Percentiles rank a stretch among this genome's conserved stretches.
Evolutionary conservation across 176 grass and related monocot species (phyloP).

Genomic region (Oryza punctata): DNA sequence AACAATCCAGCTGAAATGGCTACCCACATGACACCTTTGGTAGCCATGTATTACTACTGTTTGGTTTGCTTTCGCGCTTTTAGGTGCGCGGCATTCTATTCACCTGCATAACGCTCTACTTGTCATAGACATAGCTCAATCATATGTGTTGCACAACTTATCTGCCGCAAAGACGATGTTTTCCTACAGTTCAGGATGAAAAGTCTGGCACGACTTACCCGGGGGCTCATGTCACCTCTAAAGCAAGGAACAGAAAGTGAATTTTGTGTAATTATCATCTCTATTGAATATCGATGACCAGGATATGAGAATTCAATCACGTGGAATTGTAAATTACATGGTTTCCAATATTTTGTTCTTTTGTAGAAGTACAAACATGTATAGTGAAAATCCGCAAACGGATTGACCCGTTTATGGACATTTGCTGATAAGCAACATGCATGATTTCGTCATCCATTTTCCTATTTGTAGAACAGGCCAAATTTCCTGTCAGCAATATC

Average conservation of each 20-base stretch:
- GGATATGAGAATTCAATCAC: neutral
- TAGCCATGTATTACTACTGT: neutral
- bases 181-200: neutral
- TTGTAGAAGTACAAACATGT: neutral
- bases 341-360: neutral
- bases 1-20: neutral
- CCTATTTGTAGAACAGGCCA: neutral
- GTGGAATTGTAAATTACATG: neutral
- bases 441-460: neutral
- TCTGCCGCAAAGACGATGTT: no score
- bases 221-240: no score
- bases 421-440: neutral
- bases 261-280: neutral
- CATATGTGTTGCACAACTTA: no score
- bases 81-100: neutral
- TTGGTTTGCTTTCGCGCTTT: neutral
- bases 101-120: neutral
- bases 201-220: neutral
- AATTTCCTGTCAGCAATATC: neutral
- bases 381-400: neutral
- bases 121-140: neutral
- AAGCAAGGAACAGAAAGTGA: neutral
- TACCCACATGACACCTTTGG: no score
- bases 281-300: no score
- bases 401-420: neutral